These are phyloP conservation scores for Mortierella sp. DNA, from an alignment of 371 early-diverging fungal species.

Conservation along the genomic window DNA sequence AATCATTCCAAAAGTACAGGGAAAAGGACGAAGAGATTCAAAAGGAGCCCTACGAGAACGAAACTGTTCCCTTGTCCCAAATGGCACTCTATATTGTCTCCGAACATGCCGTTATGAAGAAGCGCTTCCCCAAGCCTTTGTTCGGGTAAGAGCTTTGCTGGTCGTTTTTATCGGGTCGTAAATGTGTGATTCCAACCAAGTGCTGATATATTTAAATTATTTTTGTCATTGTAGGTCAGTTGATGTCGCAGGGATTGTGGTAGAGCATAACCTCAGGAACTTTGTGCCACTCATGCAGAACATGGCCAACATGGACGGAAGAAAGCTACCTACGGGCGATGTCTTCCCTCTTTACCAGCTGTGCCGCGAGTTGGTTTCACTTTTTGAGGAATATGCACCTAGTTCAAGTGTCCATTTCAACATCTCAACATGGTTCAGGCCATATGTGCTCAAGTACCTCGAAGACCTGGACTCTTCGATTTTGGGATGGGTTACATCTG, in stretches of 20 bases:
- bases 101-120: conserved; percentile 50
- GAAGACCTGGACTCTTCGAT: conserved; percentile 68
- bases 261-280: conserved; percentile 48
- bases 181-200: background rate
- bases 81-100: conserved; percentile 56
- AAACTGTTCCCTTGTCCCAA: conserved; percentile 52
- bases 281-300: conserved; percentile 58
- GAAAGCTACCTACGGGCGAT: conserved; percentile 49
- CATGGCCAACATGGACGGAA: conserved; percentile 59
- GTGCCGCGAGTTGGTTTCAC: conserved; percentile 45
- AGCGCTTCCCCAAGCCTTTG: conserved; percentile 49
- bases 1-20: conserved; percentile 57
- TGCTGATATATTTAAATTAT: background rate
- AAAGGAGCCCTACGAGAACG: conserved; percentile 47
- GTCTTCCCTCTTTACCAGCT: conserved; percentile 56
- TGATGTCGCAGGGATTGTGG: conserved; percentile 53
- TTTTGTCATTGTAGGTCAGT: conserved; percentile 11
- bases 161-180: too few relatives aligned
- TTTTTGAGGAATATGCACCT: conserved; percentile 53
- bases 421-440: conserved; percentile 76
- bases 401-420: conserved; percentile 64
- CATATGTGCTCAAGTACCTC: conserved; percentile 73
- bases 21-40: conserved; percentile 60
- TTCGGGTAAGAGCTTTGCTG: conserved; percentile 35
- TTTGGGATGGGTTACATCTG: conserved; percentile 74